Evolutionary conservation across 345 rosid species (phyloP).

Genomic region (Ricinus communis): DNA sequence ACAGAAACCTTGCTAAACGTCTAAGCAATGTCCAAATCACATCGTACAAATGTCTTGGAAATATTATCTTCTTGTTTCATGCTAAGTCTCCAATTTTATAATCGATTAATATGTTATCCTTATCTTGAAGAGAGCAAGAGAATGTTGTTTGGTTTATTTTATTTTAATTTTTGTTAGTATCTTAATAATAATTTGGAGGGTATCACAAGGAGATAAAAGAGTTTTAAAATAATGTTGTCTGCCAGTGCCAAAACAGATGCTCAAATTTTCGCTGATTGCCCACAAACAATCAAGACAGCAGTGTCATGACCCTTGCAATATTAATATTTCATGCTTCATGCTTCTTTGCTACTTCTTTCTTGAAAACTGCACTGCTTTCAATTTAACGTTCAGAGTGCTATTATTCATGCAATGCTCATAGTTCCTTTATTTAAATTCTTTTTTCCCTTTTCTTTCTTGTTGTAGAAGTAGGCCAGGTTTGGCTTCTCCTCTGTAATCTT

Average conservation of each 20-base stretch:
- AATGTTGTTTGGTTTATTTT: constrained; percentile 1
- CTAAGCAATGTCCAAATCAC: constrained; percentile 21
- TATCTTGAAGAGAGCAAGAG: background rate
- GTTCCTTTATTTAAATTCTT: too few relatives aligned
- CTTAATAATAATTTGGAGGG: background rate
- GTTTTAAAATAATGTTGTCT: background rate
- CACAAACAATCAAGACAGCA: background rate
- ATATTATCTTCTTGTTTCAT: constrained; percentile 3
- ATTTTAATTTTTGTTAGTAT: background rate
- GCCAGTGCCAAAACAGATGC: background rate
- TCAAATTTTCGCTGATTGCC: background rate
- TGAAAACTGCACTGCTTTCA: background rate
- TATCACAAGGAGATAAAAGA: background rate
- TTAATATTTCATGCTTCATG: background rate
- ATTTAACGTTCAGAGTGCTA: background rate
- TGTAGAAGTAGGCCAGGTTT: background rate
- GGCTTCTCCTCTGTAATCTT: background rate
- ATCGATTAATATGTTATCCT: background rate
- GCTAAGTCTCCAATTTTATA: background rate
- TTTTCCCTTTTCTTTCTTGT: too few relatives aligned
- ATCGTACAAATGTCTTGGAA: background rate
- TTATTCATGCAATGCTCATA: background rate
- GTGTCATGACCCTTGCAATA: background rate
- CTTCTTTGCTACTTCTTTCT: background rate
- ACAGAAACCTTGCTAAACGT: constrained; percentile 16